Evolutionary conservation across 306 rosid species (phyloP), one percentile per base, ranked within the genome.

Genomic region (Potentilla sterilis): DNA sequence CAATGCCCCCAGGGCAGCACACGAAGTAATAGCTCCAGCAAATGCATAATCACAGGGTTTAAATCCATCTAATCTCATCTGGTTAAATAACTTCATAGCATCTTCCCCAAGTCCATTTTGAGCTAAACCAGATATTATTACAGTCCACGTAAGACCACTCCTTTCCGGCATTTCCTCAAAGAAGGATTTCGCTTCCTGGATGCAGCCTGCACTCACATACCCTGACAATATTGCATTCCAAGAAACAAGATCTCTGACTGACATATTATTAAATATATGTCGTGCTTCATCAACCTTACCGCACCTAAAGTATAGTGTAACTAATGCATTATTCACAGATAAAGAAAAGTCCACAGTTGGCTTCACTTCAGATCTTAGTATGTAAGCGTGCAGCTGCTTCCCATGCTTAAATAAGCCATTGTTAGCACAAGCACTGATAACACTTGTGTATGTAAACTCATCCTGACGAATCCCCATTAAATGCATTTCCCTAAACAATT

Each of bases 1-100:
- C 58, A 78, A 78, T 24, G 81, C 81, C n/a, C 81, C 81, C 4
- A 78, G 77, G 2, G 75, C 72, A 49, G 77, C 66, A n/a, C 81
- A 78, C 15, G 81, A 78, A 4, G 62, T 72, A 52, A 78, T 41
- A 4, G 77, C 81, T 38, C 81, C 81, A 32, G 81, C 55, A 65
- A 78, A 78, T 28, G 77, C 70, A 35, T 78, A 78, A 72, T 78
- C 81, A 24, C 73, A 78, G 4, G 77, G 81, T 34, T 78, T 76
- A 34, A 49, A 78, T 11, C 81, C 81, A 19, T 78, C 73, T 49
- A 55, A 63, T 52, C 81, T 40, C 81, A 78, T 78, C 19, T 72
- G 77, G 67, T 78, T 78, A 28, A 78, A 78, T 7, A 78, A 66
- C 73, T 78, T 78, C 72, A 78, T 71, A 7, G 81, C 81, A 11